Evolutionary conservation across 352 stramenopile species (phyloP), one percentile per base, ranked within the genome.

Genomic region (Phytophthora kernoviae): DNA sequence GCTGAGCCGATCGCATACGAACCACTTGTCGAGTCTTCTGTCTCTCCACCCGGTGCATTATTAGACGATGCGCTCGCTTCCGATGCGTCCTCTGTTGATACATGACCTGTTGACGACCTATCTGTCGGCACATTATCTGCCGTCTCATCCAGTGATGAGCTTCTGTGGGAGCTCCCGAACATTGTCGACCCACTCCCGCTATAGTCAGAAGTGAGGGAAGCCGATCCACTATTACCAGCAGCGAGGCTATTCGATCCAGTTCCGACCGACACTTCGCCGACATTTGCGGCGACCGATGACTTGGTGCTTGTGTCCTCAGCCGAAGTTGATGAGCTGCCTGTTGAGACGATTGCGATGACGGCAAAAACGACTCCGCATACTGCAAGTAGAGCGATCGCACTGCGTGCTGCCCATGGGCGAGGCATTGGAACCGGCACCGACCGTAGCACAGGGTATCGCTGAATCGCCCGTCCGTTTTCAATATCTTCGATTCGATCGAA

Each of bases 401-500:
- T 50, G 17, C 65, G 65, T 2, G 54, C 68, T 34, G 44, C 45
- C 65, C 65, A 74, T 7, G 49, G 54, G 12, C 65, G 65, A 14
- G 54, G 20, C 21, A 61, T 44, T n/a, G 51, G 64, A 1, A 45
- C 26, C n/a, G 65, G 54, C 8, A 73, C 50, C 17, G 65, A 70
- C 0, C 60, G 54, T 9, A 74, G 15, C 10, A 74, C 60, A 22
- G 60, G 44, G 24, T 58, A 61, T 57, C 54, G 33, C 21, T 43
- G 5, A 51, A 42, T 22, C 57, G 33, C 5, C 30, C 37, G 36
- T 14, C 50, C 60, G 6, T 46, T 51, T 43, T 70, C 60, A 32
- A 62, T 67, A 32, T 70, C 65, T 24, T 74, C 65, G 2, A 74
- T 52, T 6, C 65, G 49, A 47, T 70, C 65, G 20, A 74, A 74